Percentiles rank a stretch among this genome's conserved stretches.
These are phyloP conservation scores for Nicotiana sylvestris DNA, from an alignment of 257 asterid species.

Conservation along the genomic window DNA sequence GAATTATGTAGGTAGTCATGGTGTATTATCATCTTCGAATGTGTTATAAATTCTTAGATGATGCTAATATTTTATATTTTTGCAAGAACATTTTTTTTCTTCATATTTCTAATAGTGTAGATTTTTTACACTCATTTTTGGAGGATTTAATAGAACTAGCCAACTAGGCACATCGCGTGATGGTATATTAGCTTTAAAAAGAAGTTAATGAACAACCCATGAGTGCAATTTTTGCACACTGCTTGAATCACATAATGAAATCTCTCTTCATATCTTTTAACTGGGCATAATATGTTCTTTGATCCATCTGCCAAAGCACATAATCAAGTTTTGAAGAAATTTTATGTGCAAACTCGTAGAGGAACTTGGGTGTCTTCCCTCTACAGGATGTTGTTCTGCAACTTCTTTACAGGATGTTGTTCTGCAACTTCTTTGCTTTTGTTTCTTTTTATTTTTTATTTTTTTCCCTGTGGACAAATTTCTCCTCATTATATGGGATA, in stretches of 20 bases:
- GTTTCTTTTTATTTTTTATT: no score
- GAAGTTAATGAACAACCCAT: not conserved
- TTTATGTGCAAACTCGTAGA: not conserved
- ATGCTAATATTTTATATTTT: no score
- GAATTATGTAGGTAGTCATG: no score
- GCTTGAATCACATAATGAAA: not conserved
- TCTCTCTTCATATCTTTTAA: not conserved
- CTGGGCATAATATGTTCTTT: not conserved
- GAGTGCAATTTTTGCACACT: not conserved
- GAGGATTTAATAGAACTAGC: no score
- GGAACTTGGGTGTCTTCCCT: not conserved
- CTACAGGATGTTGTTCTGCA: not conserved
- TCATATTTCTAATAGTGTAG: no score
- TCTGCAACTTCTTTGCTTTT: not conserved
- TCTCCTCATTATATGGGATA: not conserved
- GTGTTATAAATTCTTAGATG: no score
- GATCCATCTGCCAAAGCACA: not conserved
- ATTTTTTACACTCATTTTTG: no score
- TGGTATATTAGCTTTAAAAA: no score
- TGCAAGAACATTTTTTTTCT: no score
- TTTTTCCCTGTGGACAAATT: not conserved
- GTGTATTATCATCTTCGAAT: no score
- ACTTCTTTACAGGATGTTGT: not conserved
- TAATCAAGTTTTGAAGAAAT: not conserved
- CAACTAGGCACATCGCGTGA: no score